phyloP scores from a whole-genome alignment of 1,139 yeast genomes.

The Blastobotrys malaysiensis region DNA sequence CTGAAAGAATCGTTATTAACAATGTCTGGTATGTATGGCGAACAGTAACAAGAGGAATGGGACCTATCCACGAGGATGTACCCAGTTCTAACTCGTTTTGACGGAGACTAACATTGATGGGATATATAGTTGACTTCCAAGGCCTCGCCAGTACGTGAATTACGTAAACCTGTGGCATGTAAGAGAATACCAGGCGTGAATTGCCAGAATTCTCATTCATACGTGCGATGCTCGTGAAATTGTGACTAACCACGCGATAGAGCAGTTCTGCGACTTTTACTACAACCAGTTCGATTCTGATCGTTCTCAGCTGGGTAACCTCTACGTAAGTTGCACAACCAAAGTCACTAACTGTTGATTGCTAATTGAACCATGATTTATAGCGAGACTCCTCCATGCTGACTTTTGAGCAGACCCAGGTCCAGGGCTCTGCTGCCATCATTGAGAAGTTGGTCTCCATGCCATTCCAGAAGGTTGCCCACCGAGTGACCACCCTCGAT shows the following conservation, averaged over 20 bases:
- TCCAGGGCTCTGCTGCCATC: constrained; percentile 89
- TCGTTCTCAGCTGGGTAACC: constrained; percentile 86
- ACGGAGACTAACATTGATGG: constrained; percentile 9
- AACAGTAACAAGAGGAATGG: not conserved
- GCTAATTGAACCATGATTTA: not conserved
- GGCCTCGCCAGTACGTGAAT: constrained; percentile 27
- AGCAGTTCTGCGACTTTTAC: constrained; percentile 90
- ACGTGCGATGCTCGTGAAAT: not conserved
- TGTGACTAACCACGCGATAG: constrained; percentile 13
- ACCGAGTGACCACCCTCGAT: constrained; percentile 88
- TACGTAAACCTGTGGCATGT: not conserved
- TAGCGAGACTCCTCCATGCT: constrained; percentile 93
- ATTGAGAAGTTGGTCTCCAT: constrained; percentile 83
- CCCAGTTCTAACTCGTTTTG: too few relatives aligned
- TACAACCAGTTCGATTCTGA: constrained; percentile 93
- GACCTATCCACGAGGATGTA: not conserved
- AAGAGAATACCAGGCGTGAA: not conserved
- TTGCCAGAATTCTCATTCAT: too few relatives aligned
- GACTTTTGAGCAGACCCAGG: constrained; percentile 90
- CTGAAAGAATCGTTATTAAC: not conserved
- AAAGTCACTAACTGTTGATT: not conserved
- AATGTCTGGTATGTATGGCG: constrained; percentile 17
- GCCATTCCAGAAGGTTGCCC: constrained; percentile 89
- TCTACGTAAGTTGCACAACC: constrained; percentile 51
- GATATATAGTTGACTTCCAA: constrained; percentile 28